These are phyloP conservation scores for Rosa lucieae DNA, from an alignment of 306 rosid genomes.

Conservation along the genomic window DNA sequence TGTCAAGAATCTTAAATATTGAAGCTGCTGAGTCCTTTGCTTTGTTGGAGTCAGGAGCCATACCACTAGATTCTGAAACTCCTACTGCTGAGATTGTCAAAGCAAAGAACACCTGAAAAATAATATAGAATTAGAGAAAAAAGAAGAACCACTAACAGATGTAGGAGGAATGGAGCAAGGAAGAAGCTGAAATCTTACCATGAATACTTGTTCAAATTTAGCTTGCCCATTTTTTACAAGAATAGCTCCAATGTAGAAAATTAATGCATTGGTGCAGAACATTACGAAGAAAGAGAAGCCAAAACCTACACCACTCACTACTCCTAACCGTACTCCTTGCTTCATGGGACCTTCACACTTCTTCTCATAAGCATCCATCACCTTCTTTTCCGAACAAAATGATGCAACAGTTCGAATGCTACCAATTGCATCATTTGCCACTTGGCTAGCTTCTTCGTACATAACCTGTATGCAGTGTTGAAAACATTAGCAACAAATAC, in stretches of 20 bases:
- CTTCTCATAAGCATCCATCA: slow-evolving; percentile 60
- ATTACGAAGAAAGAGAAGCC: slow-evolving; percentile 63
- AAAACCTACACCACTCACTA: slow-evolving; percentile 69
- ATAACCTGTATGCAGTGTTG: slow-evolving; percentile 39
- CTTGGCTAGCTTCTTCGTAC: slow-evolving; percentile 97
- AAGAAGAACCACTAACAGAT: not conserved
- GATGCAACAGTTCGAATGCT: slow-evolving; percentile 92
- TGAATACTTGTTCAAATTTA: slow-evolving; percentile 75
- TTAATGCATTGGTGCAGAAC: slow-evolving; percentile 68
- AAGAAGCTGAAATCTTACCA: slow-evolving; percentile 39
- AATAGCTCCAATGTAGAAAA: slow-evolving; percentile 71
- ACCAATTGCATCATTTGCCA: slow-evolving; percentile 89
- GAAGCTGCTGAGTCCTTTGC: slow-evolving; percentile 85
- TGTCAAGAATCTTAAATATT: slow-evolving; percentile 72
- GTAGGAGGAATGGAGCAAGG: not conserved
- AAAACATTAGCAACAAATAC: not conserved
- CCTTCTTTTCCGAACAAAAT: slow-evolving; percentile 85
- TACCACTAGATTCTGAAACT: slow-evolving; percentile 60
- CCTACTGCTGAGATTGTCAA: slow-evolving; percentile 68
- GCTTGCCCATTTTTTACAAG: slow-evolving; percentile 62
- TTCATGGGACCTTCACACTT: slow-evolving; percentile 63
- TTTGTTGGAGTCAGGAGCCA: slow-evolving; percentile 80
- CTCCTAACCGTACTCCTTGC: slow-evolving; percentile 65
- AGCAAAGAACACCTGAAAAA: slow-evolving; percentile 75
- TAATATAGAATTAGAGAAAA: slow-evolving; percentile 17